Evolutionary conservation across 306 rosid species (phyloP), one percentile per base, ranked within the genome.

Genomic region (Styphnolobium japonicum): DNA sequence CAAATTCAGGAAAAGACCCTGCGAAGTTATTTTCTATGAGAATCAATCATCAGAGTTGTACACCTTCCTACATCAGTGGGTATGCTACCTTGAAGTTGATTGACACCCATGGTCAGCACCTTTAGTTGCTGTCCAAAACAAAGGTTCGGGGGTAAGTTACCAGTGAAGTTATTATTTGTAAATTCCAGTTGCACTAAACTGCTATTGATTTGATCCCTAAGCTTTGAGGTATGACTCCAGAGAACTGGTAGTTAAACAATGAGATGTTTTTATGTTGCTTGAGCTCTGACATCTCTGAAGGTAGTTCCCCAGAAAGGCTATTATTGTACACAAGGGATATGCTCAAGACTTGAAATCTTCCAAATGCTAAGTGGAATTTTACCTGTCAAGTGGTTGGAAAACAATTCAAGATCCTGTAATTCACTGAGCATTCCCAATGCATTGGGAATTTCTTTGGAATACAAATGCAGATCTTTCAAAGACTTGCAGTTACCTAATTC

Each of bases 281-380:
- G 36, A 85, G 85, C 67, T 85, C 86, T 21, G 88, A 69, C 68
- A 87, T 83, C 82, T 83, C 84, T 21, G 51, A 21, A 72, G 94
- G 90, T 0, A 88, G 67, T 27, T 85, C 85, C 61, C 92, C 94
- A 3, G 69, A 78, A 36, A 88, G 89, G 31, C 79, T 83, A 60
- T 86, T 90, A 12, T 66, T 64, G 56, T 86, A 86, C 18, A 86
- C 63, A 65, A 51, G n/a, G 68, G 61, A 90, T 18, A 19, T 79
- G 25, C 81, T 75, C 33, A 31, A 90, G 92, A 66, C 77, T 83
- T 29, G 83, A 82, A 76, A 88, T 88, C 82, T 90, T 90, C 95
- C 95, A 90, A 29, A 89, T 67, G 73, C 87, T 79, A 25, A 78
- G 42, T 0, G 93, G 93, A 71, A 89, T 87, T 75, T 85, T 84